Percentiles rank a stretch among this genome's conserved stretches.
These are phyloP conservation scores for Brassica cretica DNA, from an alignment of 345 rosid species.

Conservation along the genomic window DNA sequence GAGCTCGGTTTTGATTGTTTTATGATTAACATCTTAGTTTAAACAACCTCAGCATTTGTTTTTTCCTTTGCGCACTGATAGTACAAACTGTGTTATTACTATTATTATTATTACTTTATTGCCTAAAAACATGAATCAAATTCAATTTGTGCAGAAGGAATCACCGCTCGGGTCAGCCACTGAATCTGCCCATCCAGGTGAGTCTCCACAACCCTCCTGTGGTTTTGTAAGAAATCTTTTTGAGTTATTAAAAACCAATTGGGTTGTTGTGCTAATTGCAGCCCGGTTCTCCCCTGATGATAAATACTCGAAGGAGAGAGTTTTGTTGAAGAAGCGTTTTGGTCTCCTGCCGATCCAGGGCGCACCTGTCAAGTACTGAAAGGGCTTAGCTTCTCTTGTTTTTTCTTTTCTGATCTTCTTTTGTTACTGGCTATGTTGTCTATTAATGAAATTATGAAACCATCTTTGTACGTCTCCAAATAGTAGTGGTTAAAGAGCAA, in stretches of 20 bases:
- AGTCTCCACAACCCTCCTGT: not conserved
- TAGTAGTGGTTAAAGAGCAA: constrained; percentile 2
- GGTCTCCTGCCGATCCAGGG: constrained; percentile 77
- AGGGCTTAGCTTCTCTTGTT: not conserved
- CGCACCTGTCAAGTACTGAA: constrained; percentile 65
- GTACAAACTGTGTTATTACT: not conserved
- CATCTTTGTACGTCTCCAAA: not conserved
- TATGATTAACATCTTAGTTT: not conserved
- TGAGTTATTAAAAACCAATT: not conserved
- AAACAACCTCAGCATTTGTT: not conserved
- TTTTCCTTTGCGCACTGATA: not conserved
- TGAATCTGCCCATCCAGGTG: constrained; percentile 92
- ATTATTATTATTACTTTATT: not conserved
- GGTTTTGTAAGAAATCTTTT: not conserved
- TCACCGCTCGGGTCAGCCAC: constrained; percentile 72
- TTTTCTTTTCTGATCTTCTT: not conserved
- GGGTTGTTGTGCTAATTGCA: constrained; percentile 31
- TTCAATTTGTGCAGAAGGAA: constrained; percentile 59
- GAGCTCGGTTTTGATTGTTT: not conserved
- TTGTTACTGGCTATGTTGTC: not conserved
- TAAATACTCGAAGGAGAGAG: constrained; percentile 78
- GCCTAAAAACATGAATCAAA: not conserved
- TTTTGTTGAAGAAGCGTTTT: constrained; percentile 72
- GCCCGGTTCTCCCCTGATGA: constrained; percentile 94
- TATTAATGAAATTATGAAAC: constrained; percentile 3